Conservation (phyloP, 441 rosid species). For the Corymbia calophylla region DNA sequence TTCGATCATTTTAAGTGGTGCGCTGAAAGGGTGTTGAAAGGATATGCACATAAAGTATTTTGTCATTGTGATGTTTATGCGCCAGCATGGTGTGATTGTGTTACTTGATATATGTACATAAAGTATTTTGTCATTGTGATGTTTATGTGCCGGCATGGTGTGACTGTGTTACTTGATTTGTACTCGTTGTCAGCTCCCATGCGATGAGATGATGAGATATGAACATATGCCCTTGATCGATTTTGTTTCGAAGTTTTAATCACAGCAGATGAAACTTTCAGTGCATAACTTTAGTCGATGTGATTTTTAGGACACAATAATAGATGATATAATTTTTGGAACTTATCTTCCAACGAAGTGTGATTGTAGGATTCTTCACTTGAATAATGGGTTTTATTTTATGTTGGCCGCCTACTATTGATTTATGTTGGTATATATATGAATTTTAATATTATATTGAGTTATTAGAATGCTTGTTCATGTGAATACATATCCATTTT, state of each 20-base stretch:
- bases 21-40: accelerated
- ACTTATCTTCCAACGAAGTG: too few relatives aligned
- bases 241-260: not conserved
- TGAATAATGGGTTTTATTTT: too few relatives aligned
- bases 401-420: not conserved
- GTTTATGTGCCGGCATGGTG: not conserved
- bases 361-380: too few relatives aligned
- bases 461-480: not conserved
- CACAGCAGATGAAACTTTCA: accelerated
- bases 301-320: not conserved
- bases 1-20: not conserved
- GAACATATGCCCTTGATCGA: not conserved
- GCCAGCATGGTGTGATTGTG: not conserved
- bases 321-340: not conserved
- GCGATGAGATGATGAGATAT: not conserved
- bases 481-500: not conserved
- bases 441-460: not conserved
- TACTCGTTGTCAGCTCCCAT: not conserved
- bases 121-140: too few relatives aligned
- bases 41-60: not conserved
- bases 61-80: not conserved
- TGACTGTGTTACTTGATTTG: not conserved
- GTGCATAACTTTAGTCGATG: accelerated
- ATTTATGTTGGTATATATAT: not conserved
- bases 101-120: too few relatives aligned